phyloP scores from a whole-genome alignment of 2,329 filamentous ascomycete species.

The Alternaria dauci region DNA sequence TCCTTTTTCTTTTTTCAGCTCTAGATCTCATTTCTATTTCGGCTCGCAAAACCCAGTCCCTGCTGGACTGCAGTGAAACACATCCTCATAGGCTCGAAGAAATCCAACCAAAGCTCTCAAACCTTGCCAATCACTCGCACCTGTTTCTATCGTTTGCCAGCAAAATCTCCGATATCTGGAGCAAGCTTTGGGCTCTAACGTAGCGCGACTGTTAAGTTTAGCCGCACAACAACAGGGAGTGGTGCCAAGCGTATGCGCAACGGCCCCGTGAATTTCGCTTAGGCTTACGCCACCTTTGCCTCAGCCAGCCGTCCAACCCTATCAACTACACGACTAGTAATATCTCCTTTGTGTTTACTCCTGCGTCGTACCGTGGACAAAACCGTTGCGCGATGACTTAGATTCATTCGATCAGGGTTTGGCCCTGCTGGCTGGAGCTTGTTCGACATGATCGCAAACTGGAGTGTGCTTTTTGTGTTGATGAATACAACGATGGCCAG shows the following conservation, averaged over 20 bases:
- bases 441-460: conserved; percentile 20
- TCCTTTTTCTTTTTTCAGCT: background rate
- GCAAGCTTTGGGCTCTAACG: background rate
- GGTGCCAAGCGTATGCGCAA: conserved; percentile 18
- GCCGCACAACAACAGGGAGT: conserved; percentile 14
- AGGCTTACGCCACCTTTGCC: conserved; percentile 8
- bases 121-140: conserved; percentile 13
- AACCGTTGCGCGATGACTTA: conserved; percentile 9
- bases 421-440: conserved; percentile 11
- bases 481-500: conserved; percentile 4
- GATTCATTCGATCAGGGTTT: conserved; percentile 19
- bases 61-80: background rate
- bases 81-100: conserved; percentile 11
- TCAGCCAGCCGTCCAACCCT: conserved; percentile 10
- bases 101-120: conserved; percentile 1
- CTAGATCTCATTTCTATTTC: conserved; percentile 1
- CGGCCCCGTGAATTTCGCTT: conserved; percentile 29
- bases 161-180: conserved; percentile 12
- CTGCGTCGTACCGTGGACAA: conserved; percentile 9
- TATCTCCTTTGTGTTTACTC: conserved; percentile 10
- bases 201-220: conserved; percentile 14
- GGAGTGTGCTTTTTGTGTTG: conserved; percentile 24
- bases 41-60: background rate
- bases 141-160: background rate
- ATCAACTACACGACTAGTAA: conserved; percentile 11